Evolutionary conservation across 1,284 basidiomycete species (phyloP), one percentile per base, ranked within the genome.

Genomic region (Papiliotrema flavescens): DNA sequence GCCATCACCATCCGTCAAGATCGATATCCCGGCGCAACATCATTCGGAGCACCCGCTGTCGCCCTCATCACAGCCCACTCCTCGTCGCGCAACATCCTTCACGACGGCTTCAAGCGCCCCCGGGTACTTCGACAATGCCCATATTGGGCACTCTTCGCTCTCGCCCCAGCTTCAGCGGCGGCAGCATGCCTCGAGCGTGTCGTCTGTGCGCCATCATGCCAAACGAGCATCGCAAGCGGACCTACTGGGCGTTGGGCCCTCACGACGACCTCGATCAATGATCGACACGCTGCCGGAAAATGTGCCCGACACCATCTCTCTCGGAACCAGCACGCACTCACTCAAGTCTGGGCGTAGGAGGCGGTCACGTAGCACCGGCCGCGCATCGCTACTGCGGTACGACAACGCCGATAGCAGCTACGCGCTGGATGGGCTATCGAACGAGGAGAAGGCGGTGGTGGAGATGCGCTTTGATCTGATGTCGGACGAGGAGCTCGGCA

Each of bases 391-490:
- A 34, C 28, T 19, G 14, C 26, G 11, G 35, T 24, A 19, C 22
- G 51, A 28, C 14, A 13, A 32, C 4, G 14, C 20, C n/a, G 24
- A 36, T 22, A 15, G 28, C 52, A 32, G 15, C 28, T 32, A 32
- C 28, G 28, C 28, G 28, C 28, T 71, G 11, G 67, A 69, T 35
- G 61, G 61, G n/a, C 51, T 70, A 22, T 56, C 54, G 14, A 64
- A 62, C 19, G 67, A 69, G 28, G 70, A 70, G 45, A 26, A 69
- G 17, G 65, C 59, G 6, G 57, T 71, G 7, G 57, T 70, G 24
- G 67, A 70, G 41, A 65, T 63, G 37, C 58, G 65, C 20, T 74
- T 69, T 39, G 72, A 74, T 39, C 55, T 66, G 39, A 73, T 74
- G 72, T 48, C 56, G 15, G 68, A 74, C 28, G 41, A 44, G 3